Evolutionary conservation across 1,284 basidiomycete genomes (phyloP).

Genomic region (Puccinia triticina): DNA sequence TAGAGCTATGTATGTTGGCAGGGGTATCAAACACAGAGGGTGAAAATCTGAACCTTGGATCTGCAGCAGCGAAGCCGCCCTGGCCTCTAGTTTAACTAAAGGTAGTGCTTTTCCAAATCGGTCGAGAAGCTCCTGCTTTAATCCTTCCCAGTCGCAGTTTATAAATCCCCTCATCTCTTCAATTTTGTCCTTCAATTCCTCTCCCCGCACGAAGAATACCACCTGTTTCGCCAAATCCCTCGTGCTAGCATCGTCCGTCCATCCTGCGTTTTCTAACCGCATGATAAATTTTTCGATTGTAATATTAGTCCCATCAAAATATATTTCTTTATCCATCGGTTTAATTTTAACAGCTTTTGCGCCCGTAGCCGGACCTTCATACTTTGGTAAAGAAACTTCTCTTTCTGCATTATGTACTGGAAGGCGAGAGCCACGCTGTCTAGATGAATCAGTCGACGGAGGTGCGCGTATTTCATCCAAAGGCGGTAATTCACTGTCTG

Average conservation of each 20-base stretch:
- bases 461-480: no score
- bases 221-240: not conserved
- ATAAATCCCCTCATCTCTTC: not conserved
- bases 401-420: no score
- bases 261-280: not conserved
- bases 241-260: not conserved
- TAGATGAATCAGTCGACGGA: no score
- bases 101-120: not conserved
- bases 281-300: not conserved
- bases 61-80: no score
- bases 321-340: not conserved
- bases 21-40: no score
- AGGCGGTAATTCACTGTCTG: no score
- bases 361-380: no score
- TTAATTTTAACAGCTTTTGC: no score
- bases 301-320: not conserved
- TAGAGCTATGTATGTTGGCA: no score
- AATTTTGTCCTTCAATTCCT: not conserved
- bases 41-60: no score
- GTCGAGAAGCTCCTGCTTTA: not conserved
- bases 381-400: no score
- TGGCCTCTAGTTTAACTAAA: not conserved
- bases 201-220: not conserved
- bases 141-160: not conserved
- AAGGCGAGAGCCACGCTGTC: no score